These are phyloP conservation scores for Chlorencoelia australis DNA, from an alignment of 2,329 filamentous ascomycete genomes.

Conservation along the genomic window DNA sequence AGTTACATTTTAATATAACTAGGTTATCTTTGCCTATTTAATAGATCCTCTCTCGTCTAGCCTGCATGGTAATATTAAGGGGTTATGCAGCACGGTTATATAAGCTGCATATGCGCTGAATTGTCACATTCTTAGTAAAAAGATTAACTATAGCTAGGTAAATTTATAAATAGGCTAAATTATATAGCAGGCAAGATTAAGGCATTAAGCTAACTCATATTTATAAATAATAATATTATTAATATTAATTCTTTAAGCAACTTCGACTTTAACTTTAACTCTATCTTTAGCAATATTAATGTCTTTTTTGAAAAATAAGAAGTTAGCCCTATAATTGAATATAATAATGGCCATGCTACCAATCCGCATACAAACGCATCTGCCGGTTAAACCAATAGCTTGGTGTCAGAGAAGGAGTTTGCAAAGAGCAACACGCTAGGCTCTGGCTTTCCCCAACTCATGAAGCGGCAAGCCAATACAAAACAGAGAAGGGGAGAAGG, in stretches of 20 bases:
- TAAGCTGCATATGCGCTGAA: too few species aligned
- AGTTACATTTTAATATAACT: too few species aligned
- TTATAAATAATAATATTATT: background rate
- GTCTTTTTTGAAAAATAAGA: background rate
- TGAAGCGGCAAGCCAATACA: background rate
- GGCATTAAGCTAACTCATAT: constrained; percentile 1
- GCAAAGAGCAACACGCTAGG: background rate
- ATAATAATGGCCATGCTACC: background rate
- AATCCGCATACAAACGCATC: background rate
- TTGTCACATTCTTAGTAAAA: background rate
- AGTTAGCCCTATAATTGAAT: constrained; percentile 3
- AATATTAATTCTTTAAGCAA: constrained; percentile 1
- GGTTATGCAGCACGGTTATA: too few species aligned
- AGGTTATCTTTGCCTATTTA: too few species aligned
- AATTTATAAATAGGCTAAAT: constrained; percentile 1
- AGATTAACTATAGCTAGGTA: background rate
- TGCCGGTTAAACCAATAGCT: background rate
- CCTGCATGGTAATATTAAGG: constrained; percentile 1
- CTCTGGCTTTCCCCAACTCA: background rate
- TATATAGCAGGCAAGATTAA: background rate
- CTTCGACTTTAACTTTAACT: too few species aligned
- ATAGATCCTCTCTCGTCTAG: too few species aligned
- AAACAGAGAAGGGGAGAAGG: background rate
- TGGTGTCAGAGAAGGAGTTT: constrained; percentile 1
- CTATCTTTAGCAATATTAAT: constrained; percentile 1